A percentile compares a stretch with the other conserved stretches of the same genome.
phyloP scores from a whole-genome alignment of 495 filamentous ascomycete genomes.

The Penicillium roqueforti region DNA sequence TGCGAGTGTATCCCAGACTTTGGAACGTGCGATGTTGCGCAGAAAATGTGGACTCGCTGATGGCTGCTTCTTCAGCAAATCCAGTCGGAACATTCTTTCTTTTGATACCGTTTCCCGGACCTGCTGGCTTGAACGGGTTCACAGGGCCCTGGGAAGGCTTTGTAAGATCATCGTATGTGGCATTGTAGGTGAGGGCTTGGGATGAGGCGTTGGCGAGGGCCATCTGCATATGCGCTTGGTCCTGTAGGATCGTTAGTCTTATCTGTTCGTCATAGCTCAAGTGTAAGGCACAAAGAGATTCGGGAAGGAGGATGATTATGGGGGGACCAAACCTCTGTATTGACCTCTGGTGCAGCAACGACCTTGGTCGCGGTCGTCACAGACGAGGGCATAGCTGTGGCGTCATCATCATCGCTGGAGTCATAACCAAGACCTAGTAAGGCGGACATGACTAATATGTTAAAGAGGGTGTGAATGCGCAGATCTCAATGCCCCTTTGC shows the following conservation, averaged over 20 bases:
- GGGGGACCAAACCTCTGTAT: conserved; percentile 59
- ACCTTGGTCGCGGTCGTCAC: conserved; percentile 39
- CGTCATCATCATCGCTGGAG: conserved; percentile 54
- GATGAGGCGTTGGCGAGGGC: conserved; percentile 53
- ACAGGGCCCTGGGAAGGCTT: conserved; percentile 66
- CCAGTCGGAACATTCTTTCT: conserved; percentile 92
- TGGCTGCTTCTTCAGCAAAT: conserved; percentile 77
- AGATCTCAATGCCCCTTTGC: conserved; percentile 7
- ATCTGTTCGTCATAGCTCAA: conserved; percentile 11
- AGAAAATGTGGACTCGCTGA: conserved; percentile 86
- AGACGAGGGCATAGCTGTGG: conserved; percentile 17
- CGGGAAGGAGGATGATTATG: conserved; percentile 2
- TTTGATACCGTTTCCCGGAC: conserved; percentile 56
- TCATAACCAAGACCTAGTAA: conserved; percentile 49
- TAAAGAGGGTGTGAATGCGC: neutral
- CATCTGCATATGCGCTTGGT: conserved; percentile 54
- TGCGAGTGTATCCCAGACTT: conserved; percentile 55
- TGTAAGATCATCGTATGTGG: conserved; percentile 68
- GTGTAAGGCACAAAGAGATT: neutral
- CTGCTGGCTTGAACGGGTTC: conserved; percentile 71
- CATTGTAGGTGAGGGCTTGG: conserved; percentile 53
- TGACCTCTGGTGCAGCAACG: conserved; percentile 55
- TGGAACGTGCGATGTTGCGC: conserved; percentile 75
- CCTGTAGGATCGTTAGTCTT: conserved; percentile 44
- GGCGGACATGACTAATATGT: conserved; percentile 38